phyloP scores from a whole-genome alignment of 2,329 filamentous ascomycete genomes.

The Immersiporthe knoxdaviesiana region DNA sequence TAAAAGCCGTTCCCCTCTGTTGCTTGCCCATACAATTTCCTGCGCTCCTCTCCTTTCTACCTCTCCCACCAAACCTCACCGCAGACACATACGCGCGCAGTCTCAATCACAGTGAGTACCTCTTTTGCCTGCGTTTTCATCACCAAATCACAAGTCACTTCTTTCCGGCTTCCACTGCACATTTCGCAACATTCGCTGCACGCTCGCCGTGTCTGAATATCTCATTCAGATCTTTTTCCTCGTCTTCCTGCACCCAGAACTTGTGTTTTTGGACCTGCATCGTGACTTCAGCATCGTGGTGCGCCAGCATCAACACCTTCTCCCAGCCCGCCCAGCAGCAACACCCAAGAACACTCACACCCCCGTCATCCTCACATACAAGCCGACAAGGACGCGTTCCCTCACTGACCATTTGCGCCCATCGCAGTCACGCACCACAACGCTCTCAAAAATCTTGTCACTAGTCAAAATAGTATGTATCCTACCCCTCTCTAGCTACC shows the following conservation, averaged over 20 bases:
- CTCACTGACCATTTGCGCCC: conserved; percentile 27
- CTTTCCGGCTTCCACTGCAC: conserved; percentile 18
- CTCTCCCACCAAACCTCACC: conserved; percentile 61
- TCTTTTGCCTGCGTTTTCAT: conserved; percentile 27
- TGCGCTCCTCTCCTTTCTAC: conserved; percentile 55
- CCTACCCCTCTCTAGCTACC: conserved; percentile 32
- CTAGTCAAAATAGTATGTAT: conserved; percentile 43
- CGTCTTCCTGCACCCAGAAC: conserved; percentile 17
- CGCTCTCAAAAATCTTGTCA: conserved; percentile 31
- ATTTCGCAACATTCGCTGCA: conserved; percentile 21
- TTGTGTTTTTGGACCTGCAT: conserved; percentile 15
- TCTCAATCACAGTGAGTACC: conserved; percentile 40
- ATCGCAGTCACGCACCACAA: conserved; percentile 36
- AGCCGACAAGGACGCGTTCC: conserved; percentile 4
- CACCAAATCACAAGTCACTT: conserved; percentile 46
- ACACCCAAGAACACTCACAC: conserved; percentile 21
- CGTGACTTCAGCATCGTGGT: conserved; percentile 22
- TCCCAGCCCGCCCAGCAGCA: conserved; percentile 30
- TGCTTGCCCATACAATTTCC: conserved; percentile 57
- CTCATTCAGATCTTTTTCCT: conserved; percentile 17
- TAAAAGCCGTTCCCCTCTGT: conserved; percentile 63
- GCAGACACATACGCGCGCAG: conserved; percentile 52
- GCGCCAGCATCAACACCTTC: conserved; percentile 28
- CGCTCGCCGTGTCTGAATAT: conserved; percentile 13
- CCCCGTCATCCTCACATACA: conserved; percentile 8